Evolutionary conservation across 768 basidiomycete genomes (phyloP), one percentile per base, ranked within the genome.

Genomic region (Cyclocybe cylindracea): DNA sequence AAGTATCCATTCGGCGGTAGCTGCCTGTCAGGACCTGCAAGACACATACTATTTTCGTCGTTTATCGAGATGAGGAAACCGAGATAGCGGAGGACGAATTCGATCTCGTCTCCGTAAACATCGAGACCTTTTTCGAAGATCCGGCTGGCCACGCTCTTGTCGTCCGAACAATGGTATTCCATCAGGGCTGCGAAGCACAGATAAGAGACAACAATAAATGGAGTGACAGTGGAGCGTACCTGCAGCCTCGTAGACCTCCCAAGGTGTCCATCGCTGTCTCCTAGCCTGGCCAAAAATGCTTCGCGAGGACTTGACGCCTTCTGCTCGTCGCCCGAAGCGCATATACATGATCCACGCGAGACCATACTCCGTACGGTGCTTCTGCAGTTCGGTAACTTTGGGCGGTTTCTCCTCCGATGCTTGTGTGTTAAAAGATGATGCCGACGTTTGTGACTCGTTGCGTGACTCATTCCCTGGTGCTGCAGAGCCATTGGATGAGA

Each of bases 121-220:
- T 95, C 92, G 64, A 97, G 70, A 24, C 94, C 97, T 58, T 90
- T 88, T 69, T 98, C 95, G 65, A 96, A 98, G 54, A 99, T 95
- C 40, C 94, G 81, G 40, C 85, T 89, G 0, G 95, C 90, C 24
- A 98, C 86, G 3, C 81, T 71, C 51, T 77, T 82, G 54, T 82
- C 83, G 41, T 90, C 87, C 50, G 89, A 89, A 62, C 86, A 91
- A 66, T 97, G 94, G 63, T 97, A 97, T 67, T 98, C 97, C 84
- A 96, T 91, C 59, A 95, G 66, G 0, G 97, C 97, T 94, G 64
- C 13, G 45, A 53, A 46, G 4, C 4, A 47, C 10, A 10, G 49
- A 55, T n/a, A 50, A 36, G 37, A 29, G 40, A 32, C 39, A 50
- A 39, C 6, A 35, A 45, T 19, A 48, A 33, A 13, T 18, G 39